phyloP scores from a whole-genome alignment of 257 asterid species.

The Perilla frutescens region DNA sequence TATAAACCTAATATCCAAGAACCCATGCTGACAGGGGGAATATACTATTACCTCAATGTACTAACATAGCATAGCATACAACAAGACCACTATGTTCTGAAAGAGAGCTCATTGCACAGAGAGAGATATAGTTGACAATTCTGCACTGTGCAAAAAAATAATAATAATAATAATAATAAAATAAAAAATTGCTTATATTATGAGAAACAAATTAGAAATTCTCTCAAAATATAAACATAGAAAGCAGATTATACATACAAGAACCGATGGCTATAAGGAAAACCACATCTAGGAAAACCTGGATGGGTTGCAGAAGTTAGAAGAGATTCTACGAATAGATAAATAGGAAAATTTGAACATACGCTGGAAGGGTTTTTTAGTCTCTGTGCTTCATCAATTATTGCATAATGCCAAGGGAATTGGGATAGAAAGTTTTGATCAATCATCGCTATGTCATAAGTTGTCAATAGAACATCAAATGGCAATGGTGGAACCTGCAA shows the following conservation, averaged over 20 bases:
- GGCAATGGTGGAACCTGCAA: conserved; percentile 68
- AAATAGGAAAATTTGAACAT: conserved; percentile 38
- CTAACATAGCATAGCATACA: not conserved
- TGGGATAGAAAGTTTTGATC: conserved; percentile 96
- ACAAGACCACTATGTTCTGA: conserved; percentile 20
- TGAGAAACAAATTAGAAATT: not conserved
- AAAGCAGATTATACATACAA: not conserved
- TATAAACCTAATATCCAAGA: not conserved
- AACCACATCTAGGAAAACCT: conserved; percentile 13
- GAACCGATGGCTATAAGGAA: conserved; percentile 10
- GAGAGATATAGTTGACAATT: conserved; percentile 1
- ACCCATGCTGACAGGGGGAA: not conserved
- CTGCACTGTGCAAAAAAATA: not conserved
- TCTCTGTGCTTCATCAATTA: conserved; percentile 97
- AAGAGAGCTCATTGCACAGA: not conserved
- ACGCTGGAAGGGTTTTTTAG: conserved; percentile 89
- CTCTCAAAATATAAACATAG: not conserved
- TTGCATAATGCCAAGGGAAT: conserved; percentile 79
- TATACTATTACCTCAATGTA: not conserved
- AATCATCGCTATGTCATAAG: conserved; percentile 82
- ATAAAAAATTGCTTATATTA: not conserved
- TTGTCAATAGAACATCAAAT: conserved; percentile 84
- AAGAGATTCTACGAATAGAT: conserved; percentile 5
- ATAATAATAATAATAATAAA: no score
- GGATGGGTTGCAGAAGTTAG: not conserved